Evolutionary conservation across 306 rosid species (phyloP).

Genomic region (Trifolium fragiferum): DNA sequence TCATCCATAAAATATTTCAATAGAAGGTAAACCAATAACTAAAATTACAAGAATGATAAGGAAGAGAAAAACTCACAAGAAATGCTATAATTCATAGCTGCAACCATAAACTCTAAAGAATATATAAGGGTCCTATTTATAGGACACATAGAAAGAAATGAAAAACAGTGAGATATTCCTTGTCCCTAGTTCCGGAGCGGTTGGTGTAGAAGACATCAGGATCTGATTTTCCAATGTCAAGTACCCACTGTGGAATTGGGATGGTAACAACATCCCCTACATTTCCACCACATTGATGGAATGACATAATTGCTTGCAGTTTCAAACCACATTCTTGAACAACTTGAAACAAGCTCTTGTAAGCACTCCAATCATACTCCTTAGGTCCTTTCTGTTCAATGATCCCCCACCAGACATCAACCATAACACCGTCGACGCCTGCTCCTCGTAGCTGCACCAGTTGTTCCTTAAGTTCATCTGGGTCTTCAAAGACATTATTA

Average conservation of each 20-base stretch:
- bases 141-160: too few species aligned
- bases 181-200: conserved; percentile 59
- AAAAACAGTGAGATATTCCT: conserved; percentile 66
- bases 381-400: conserved; percentile 71
- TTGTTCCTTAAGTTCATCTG: conserved; percentile 50
- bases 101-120: too few species aligned
- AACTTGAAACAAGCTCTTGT: conserved; percentile 68
- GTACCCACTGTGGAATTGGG: conserved; percentile 79
- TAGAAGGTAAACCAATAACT: too few species aligned
- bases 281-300: conserved; percentile 93
- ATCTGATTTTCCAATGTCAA: conserved; percentile 65
- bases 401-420: conserved; percentile 97
- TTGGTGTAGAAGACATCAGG: conserved; percentile 81
- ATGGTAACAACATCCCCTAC: conserved; percentile 73
- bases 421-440: conserved; percentile 86
- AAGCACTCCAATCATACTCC: conserved; percentile 71
- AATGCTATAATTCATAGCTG: too few species aligned
- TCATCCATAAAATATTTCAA: too few species aligned
- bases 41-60: too few species aligned
- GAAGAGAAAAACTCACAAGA: too few species aligned
- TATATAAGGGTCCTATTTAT: too few species aligned
- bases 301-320: conserved; percentile 83
- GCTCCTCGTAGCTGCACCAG: conserved; percentile 58
- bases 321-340: conserved; percentile 68
- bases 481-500: conserved; percentile 65